phyloP scores from a whole-genome alignment of 2,329 filamentous ascomycete species.

The Phialocephala subalpina region DNA sequence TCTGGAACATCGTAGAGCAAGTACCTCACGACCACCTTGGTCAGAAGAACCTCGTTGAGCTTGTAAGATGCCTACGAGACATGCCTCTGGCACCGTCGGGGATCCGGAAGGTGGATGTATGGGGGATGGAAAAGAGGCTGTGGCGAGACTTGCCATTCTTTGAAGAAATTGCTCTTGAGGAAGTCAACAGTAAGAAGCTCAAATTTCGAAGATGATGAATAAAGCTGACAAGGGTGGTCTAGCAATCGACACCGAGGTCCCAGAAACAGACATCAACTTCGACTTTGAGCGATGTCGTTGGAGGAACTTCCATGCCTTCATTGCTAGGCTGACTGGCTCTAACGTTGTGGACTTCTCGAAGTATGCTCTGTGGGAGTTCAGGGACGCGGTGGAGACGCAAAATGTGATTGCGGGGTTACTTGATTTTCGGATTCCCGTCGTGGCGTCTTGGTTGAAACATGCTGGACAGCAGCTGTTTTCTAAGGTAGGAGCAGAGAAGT shows the following conservation, averaged over 20 bases:
- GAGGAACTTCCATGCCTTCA: not conserved
- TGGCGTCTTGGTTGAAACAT: not conserved
- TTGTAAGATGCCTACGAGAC: not conserved
- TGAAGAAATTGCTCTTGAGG: not conserved
- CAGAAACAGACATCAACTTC: not conserved
- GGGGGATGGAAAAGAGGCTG: not conserved
- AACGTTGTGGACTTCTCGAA: not conserved
- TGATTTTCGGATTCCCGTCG: not conserved
- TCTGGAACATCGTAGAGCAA: not conserved
- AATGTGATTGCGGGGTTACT: not conserved
- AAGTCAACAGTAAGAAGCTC: not conserved
- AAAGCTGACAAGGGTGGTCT: not conserved
- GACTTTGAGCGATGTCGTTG: not conserved
- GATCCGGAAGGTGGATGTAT: not conserved
- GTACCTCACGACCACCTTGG: not conserved
- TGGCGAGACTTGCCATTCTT: not conserved
- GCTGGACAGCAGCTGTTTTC: not conserved
- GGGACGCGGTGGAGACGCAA: not conserved
- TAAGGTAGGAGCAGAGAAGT: not conserved
- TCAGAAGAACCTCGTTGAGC: not conserved
- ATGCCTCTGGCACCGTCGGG: not conserved
- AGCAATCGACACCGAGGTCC: not conserved
- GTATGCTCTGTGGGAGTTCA: constrained; percentile 3
- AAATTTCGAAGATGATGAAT: not conserved
- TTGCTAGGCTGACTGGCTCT: not conserved